Percentiles rank a stretch among this genome's conserved stretches.
These are phyloP conservation scores for Oryza brachyantha DNA, from an alignment of 176 grass and related monocot species.

Conservation along the genomic window DNA sequence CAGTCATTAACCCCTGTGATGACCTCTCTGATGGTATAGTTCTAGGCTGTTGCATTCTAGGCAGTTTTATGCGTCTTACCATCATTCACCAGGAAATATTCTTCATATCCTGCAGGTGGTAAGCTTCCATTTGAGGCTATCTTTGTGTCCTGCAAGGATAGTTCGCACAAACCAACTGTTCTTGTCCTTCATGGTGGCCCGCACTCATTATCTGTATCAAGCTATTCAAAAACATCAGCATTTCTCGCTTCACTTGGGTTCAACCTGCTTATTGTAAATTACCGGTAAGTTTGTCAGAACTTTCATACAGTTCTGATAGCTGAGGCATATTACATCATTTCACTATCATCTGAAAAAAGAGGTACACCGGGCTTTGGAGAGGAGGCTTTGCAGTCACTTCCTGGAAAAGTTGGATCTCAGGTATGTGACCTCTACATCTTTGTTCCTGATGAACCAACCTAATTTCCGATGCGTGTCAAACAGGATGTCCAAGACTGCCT, in stretches of 20 bases:
- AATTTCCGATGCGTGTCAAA: background rate
- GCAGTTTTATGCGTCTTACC: background rate
- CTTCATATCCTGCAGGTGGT: constrained; percentile 44
- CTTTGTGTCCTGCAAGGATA: constrained; percentile 64
- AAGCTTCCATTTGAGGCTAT: constrained; percentile 75
- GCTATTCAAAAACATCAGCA: constrained; percentile 66
- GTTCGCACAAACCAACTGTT: constrained; percentile 50
- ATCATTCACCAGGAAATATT: background rate
- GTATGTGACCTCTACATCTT: constrained; percentile 28
- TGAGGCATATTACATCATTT: background rate
- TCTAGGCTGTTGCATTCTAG: background rate
- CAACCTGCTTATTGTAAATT: constrained; percentile 81
- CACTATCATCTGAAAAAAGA: constrained; percentile 29
- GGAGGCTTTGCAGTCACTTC: constrained; percentile 93
- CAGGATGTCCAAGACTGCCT: constrained; percentile 87
- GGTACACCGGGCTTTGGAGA: constrained; percentile 77
- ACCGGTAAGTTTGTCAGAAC: constrained; percentile 49
- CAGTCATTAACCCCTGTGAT: constrained; percentile 44
- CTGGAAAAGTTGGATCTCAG: constrained; percentile 84
- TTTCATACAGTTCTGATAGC: background rate
- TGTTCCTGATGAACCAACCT: background rate
- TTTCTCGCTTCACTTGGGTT: constrained; percentile 85
- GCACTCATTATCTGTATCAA: constrained; percentile 71
- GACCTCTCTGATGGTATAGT: constrained; percentile 56
- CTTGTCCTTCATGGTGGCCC: constrained; percentile 86